Percentiles rank a stretch among this genome's conserved stretches.
Evolutionary conservation across 23 red algal genomes (phyloP).

Genomic region (Chondrus crispus): DNA sequence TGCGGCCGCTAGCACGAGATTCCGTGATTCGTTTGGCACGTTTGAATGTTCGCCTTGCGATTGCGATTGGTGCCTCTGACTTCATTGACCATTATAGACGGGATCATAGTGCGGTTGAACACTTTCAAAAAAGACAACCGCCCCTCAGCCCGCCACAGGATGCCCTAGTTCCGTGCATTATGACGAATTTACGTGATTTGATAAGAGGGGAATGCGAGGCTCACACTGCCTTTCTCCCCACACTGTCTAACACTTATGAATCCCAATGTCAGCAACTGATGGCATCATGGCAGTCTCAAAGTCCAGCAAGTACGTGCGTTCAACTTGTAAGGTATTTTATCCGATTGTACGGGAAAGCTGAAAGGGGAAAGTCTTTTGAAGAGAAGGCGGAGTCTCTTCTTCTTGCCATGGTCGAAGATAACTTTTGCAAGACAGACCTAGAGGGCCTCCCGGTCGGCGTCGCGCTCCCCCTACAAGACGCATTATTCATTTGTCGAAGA

Average conservation of each 20-base stretch:
- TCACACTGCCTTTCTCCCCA: too few species aligned
- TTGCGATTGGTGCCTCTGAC: neutral
- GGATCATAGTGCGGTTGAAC: too few species aligned
- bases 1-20: neutral
- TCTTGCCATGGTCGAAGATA: slow-evolving; percentile 37
- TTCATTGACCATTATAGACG: slow-evolving; percentile 66
- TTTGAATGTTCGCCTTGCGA: slow-evolving; percentile 13
- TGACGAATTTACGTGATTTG: too few species aligned
- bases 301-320: slow-evolving; percentile 11
- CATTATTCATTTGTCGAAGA: slow-evolving; percentile 40
- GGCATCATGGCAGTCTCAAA: slow-evolving; percentile 13
- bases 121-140: too few species aligned
- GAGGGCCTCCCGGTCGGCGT: slow-evolving; percentile 59
- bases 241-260: too few species aligned
- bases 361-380: neutral
- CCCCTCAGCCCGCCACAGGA: too few species aligned
- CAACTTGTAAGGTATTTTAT: slow-evolving; percentile 30
- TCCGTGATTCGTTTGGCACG: neutral
- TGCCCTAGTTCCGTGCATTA: too few species aligned
- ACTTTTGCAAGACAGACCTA: slow-evolving; percentile 37
- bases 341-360: neutral
- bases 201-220: too few species aligned
- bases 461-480: slow-evolving; percentile 56
- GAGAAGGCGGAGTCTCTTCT: neutral
- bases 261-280: too few species aligned